Evolutionary conservation across 2,329 filamentous ascomycete species (phyloP).

Genomic region (Verticillium nonalfalfae): DNA sequence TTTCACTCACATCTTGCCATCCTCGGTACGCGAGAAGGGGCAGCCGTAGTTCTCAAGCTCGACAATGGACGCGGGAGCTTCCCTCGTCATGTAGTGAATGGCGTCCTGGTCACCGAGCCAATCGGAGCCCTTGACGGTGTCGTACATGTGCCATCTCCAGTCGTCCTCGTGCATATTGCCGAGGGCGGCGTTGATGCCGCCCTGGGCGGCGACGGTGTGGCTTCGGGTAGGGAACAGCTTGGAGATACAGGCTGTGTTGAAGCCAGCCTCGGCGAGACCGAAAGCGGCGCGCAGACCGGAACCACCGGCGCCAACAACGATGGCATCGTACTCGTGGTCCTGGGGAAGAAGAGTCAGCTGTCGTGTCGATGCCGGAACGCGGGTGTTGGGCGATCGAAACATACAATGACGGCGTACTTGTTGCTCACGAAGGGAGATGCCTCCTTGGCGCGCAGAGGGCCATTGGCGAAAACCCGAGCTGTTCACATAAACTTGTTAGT

Average conservation of each 20-base stretch:
- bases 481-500: constrained; percentile 10
- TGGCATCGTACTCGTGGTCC: constrained; percentile 98
- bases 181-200: constrained; percentile 81
- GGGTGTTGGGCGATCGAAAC: constrained; percentile 25
- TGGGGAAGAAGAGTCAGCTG: constrained; percentile 22
- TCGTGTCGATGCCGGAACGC: constrained; percentile 6
- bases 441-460: constrained; percentile 86
- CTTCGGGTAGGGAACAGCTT: constrained; percentile 83
- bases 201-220: constrained; percentile 77
- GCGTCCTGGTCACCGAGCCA: constrained; percentile 97
- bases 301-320: constrained; percentile 84
- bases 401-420: constrained; percentile 91
- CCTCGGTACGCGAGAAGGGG: constrained; percentile 92
- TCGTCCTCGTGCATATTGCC: constrained; percentile 98
- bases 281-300: constrained; percentile 78
- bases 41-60: constrained; percentile 97
- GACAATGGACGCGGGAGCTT: constrained; percentile 85
- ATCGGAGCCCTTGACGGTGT: constrained; percentile 95
- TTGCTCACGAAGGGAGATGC: constrained; percentile 78
- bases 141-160: constrained; percentile 99
- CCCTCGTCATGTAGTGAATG: constrained; percentile 97
- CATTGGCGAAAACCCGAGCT: constrained; percentile 83
- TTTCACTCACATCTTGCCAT: constrained; percentile 75
- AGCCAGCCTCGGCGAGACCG: constrained; percentile 79
- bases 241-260: constrained; percentile 83